Base-by-base conservation (phyloP, 495 filamentous ascomycete genomes). In the Trypethelium eluteriae region DNA sequence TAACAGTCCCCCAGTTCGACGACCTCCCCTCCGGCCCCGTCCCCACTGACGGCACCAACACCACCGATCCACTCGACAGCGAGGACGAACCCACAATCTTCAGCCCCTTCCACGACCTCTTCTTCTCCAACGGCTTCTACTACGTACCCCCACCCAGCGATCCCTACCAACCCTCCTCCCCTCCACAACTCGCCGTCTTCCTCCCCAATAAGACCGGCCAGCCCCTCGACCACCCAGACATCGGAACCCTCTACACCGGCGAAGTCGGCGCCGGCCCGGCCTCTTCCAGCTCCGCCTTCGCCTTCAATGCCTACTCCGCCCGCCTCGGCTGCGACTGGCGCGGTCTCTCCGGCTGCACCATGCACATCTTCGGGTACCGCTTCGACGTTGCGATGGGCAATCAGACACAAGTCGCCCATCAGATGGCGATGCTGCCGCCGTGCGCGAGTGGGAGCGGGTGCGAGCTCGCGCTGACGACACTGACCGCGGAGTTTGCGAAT, bases 61-160 rank as follows among this genome's bases (percentile, higher is more conserved):
- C 69, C 36, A 59, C n/a, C 18, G 53, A 59, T 59, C 53, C 53
- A 6, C 53, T 59, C 53, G 74, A 72, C 63, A 72, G 69, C 47
- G 68, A 72, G 2, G 65, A 71, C 36, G 69, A 71, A 36, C 76
- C 79, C 34, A 76, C 78, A 39, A 71, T 82, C 49, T 74, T 72
- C 47, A 79, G 79, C 46, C 80, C 80, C 9, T 81, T 80, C 68
- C 75, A 78, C 57, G 76, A 80, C 65, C 69, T 81, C 32, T 78
- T 72, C 65, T 81, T 75, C 67, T 72, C 74, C 38, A 70, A 76
- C 63, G 75, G 76, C 53, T 81, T 76, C 66, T 73, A 70, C 38
- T 81, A 81, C 68, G 73, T 77, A 10, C 78, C 79, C 35, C 72
- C 73, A 41, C 76, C 76, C 14, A 73, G 65, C 53, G 76, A 76